Evolutionary conservation across 2,329 filamentous ascomycete genomes (phyloP), one percentile per base, ranked within the genome.

Genomic region (Trichoderma oligosporum): DNA sequence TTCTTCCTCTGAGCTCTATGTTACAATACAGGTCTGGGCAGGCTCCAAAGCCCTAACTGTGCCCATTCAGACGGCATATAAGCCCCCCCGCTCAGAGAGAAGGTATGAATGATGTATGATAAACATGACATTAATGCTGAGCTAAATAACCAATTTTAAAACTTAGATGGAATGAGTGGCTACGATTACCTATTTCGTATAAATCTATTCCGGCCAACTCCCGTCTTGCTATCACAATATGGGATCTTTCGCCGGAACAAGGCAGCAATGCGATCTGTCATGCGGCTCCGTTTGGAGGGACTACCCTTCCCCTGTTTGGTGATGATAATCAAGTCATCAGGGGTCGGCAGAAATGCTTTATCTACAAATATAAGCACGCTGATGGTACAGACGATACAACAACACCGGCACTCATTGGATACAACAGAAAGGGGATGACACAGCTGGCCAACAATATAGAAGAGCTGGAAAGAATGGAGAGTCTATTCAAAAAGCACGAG

Each of bases 41-140:
- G 91, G 95, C 66, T 97, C 92, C 25, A 99, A 99, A 71, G 91
- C 93, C 33, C 76, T 99, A 64, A 95, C 92, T 0, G 89, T 97
- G 1, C 89, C 91, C 0, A 82, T 95, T 9, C 93, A 97, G 71
- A 99, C 94, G 2, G 83, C 91, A 22, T 97, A 97, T 75, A 96
- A 91, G 68, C 77, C 90, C 7, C 97, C 99, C 70, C 91, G 91
- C 69, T 82, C 82, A 33, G 84, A 87, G 67, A 76, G 85, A 74
- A 83, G 78, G 79, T 86, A 64, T 52, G 70, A 35, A 11, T 3
- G 12, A 12, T 12, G 18, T 8, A 14, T n/a, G 11, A 20, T n/a
- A 3, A 36, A 27, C 7, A 12, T 18, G 8, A 5, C 7, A 31
- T 24, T 12, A 5, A 47, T 9, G 12, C 8, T 22, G 36, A n/a